Conservation (phyloP, 371 early-diverging fungal species). For the Apophysomyces sp. region DNA sequence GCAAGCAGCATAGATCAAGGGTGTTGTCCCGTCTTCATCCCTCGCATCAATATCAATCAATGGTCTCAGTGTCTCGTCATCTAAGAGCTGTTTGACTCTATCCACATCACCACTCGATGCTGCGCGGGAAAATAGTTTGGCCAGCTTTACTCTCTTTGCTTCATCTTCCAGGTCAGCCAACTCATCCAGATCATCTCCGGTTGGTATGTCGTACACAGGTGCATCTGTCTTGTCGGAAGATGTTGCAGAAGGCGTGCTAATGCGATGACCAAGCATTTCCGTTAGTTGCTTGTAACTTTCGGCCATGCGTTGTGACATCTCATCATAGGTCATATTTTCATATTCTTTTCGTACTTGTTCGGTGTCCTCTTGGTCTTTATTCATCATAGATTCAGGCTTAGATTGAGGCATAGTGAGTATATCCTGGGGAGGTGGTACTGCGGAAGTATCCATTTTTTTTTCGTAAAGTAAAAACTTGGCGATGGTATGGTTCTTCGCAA, state of each 20-base stretch:
- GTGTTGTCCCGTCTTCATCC: conserved; percentile 85
- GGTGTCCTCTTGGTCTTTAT: conserved; percentile 2
- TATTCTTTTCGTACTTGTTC: conserved; percentile 29
- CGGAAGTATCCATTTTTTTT: neutral
- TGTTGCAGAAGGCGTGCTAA: conserved; percentile 11
- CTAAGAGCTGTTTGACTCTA: conserved; percentile 74
- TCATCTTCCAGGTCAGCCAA: conserved; percentile 29
- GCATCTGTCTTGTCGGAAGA: conserved; percentile 4
- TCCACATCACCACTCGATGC: conserved; percentile 90
- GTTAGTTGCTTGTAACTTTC: conserved; percentile 43
- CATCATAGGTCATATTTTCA: conserved; percentile 48
- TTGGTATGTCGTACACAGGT: neutral
- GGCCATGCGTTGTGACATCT: conserved; percentile 41
- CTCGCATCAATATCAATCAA: conserved; percentile 74
- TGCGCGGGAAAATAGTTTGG: conserved; percentile 55
- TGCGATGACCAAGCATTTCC: conserved; percentile 28
- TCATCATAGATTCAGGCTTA: conserved; percentile 4
- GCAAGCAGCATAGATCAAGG: conserved; percentile 86
- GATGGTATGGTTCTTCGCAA: conserved; percentile 2
- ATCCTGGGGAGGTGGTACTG: neutral
- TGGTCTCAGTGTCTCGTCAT: conserved; percentile 38
- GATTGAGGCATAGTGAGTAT: conserved; percentile 4
- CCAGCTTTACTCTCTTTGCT: conserved; percentile 49
- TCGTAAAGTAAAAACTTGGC: neutral
- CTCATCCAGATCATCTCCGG: conserved; percentile 6